These are phyloP conservation scores for Cyberlindnera bimundalis DNA, from an alignment of 805 yeast genomes.

Conservation along the genomic window DNA sequence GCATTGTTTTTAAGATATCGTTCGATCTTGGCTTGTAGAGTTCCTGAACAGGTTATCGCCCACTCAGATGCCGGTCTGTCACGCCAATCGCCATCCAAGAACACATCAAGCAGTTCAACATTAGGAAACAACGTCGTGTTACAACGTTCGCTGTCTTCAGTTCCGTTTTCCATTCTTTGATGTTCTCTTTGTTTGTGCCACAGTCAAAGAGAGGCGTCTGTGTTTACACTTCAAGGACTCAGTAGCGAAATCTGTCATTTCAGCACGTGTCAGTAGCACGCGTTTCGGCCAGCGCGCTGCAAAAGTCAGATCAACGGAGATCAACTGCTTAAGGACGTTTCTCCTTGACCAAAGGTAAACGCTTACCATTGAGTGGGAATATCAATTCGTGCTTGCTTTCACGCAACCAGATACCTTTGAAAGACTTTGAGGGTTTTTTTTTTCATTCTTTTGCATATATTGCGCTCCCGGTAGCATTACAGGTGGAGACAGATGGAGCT, in stretches of 20 bases:
- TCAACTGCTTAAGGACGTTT: too few relatives aligned
- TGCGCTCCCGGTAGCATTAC: too few relatives aligned
- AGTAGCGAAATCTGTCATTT: constrained; percentile 3
- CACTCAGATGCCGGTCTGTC: constrained; percentile 41
- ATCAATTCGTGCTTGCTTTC: too few relatives aligned
- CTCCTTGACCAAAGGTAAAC: too few relatives aligned
- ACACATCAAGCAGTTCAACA: constrained; percentile 26
- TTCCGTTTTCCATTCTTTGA: too few relatives aligned
- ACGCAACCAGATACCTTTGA: too few relatives aligned
- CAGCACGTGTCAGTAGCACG: neutral
- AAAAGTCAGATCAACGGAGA: constrained; percentile 1
- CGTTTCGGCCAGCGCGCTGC: constrained; percentile 2
- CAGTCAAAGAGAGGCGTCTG: neutral
- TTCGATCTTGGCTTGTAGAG: constrained; percentile 46
- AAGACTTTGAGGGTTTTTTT: too few relatives aligned
- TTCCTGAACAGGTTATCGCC: constrained; percentile 46
- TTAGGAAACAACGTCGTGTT: constrained; percentile 16
- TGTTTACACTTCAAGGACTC: neutral
- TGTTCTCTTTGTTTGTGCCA: neutral
- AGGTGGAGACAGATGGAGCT: constrained; percentile 40
- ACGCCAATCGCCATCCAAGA: constrained; percentile 31
- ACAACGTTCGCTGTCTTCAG: neutral
- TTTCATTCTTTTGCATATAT: too few relatives aligned
- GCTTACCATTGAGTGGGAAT: neutral
- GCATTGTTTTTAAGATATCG: constrained; percentile 9